Conservation (phyloP, 768 basidiomycete species). For the Collybia sordida region DNA sequence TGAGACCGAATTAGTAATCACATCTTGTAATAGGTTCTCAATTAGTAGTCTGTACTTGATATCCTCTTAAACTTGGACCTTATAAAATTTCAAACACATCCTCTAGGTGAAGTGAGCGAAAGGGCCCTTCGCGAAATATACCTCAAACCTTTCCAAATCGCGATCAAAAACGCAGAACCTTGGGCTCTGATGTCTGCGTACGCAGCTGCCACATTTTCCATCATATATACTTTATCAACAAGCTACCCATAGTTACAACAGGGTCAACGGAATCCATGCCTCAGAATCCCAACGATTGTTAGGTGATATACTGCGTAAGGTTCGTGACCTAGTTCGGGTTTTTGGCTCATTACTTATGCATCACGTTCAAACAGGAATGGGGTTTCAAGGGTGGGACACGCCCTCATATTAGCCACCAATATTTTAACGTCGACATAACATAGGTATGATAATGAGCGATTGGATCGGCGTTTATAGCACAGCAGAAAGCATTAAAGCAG, state of each 20-base stretch:
- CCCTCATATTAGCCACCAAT: background rate
- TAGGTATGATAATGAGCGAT: slow-evolving; percentile 59
- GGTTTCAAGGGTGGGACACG: slow-evolving; percentile 43
- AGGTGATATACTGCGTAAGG: slow-evolving; percentile 52
- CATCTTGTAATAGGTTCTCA: slow-evolving; percentile 30
- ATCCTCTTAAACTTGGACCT: background rate
- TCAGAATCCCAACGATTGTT: slow-evolving; percentile 54
- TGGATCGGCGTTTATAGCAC: slow-evolving; percentile 53
- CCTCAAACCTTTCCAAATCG: slow-evolving; percentile 61
- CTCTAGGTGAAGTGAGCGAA: slow-evolving; percentile 47
- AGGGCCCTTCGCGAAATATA: slow-evolving; percentile 57
- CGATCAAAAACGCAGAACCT: slow-evolving; percentile 51
- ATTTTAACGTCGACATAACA: background rate
- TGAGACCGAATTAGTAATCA: background rate
- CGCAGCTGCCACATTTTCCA: slow-evolving; percentile 12
- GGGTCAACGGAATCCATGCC: slow-evolving; percentile 58
- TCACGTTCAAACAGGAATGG: slow-evolving; percentile 48
- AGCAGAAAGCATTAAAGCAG: slow-evolving; percentile 54
- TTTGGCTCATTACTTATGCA: background rate
- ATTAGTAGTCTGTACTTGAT: slow-evolving; percentile 38
- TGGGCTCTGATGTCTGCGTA: slow-evolving; percentile 63
- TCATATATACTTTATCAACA: background rate
- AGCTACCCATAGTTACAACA: slow-evolving; percentile 45
- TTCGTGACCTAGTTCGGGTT: slow-evolving; percentile 3
- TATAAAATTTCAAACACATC: background rate